These are phyloP conservation scores for Oryza meridionalis DNA, from an alignment of 176 grass and related monocot species.

Conservation along the genomic window DNA sequence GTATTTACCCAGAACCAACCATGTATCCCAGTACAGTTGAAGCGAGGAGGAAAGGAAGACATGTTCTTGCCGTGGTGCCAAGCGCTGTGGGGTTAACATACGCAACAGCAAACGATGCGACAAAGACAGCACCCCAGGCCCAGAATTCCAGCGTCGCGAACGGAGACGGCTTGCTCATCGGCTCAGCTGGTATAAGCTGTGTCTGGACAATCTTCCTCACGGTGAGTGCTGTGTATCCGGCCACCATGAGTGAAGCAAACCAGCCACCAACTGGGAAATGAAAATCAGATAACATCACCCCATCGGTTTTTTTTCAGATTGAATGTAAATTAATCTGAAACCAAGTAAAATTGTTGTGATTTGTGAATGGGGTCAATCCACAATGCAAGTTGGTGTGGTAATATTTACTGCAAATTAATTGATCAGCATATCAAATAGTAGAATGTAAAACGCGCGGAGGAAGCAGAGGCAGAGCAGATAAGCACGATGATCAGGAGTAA, in stretches of 20 bases:
- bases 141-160: constrained; percentile 60
- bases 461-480: not conserved
- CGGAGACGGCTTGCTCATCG: constrained; percentile 74
- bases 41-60: constrained; percentile 83
- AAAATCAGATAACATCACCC: not conserved
- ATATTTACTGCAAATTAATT: not conserved
- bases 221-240: constrained; percentile 71
- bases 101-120: constrained; percentile 62
- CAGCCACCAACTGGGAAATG: constrained; percentile 65
- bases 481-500: too few species aligned
- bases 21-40: constrained; percentile 90
- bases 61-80: constrained; percentile 76
- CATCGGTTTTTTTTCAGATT: not conserved
- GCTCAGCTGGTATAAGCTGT: constrained; percentile 78
- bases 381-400: not conserved
- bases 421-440: not conserved
- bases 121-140: constrained; percentile 64
- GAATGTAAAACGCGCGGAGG: not conserved
- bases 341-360: not conserved
- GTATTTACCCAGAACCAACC: constrained; percentile 88
- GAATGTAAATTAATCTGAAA: not conserved
- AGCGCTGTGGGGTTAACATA: constrained; percentile 57
- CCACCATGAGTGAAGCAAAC: constrained; percentile 73
- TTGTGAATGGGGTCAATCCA: not conserved
- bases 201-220: constrained; percentile 83